Percentiles rank a stretch among this genome's conserved stretches.
Conservation (phyloP, 495 filamentous ascomycete species). For the Poronia punctata region DNA sequence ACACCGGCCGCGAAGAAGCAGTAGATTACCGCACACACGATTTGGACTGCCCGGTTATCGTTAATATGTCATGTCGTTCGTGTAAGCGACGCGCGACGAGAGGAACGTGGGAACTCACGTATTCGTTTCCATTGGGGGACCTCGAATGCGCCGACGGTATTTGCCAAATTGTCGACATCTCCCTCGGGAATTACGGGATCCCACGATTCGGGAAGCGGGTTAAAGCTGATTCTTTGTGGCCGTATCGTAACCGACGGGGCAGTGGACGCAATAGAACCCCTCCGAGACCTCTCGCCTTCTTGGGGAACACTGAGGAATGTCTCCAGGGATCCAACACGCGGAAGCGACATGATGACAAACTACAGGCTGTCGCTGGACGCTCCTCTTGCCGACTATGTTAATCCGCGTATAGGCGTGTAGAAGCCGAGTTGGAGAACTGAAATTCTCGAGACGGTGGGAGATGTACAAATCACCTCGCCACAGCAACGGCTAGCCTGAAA, state of each 20-base stretch:
- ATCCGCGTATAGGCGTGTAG: no score
- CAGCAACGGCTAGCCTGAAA: no score
- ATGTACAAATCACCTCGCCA: no score
- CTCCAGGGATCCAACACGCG: slow-evolving; percentile 45
- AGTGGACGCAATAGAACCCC: slow-evolving; percentile 25
- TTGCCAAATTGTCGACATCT: slow-evolving; percentile 20
- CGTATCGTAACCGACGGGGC: slow-evolving; percentile 24
- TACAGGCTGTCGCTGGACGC: no score
- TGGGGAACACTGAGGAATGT: slow-evolving; percentile 36
- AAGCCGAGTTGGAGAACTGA: no score
- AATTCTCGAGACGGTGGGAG: no score
- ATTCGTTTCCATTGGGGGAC: slow-evolving; percentile 58
- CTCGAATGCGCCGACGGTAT: slow-evolving; percentile 62
- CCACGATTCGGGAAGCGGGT: slow-evolving; percentile 46
- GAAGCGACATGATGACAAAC: slow-evolving; percentile 45
- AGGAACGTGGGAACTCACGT: slow-evolving; percentile 38
- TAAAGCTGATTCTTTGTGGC: slow-evolving; percentile 45
- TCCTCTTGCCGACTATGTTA: no score
- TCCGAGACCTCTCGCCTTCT: slow-evolving; percentile 30
- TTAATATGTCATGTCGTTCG: no score
- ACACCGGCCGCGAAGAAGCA: slow-evolving; percentile 76
- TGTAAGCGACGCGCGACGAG: neutral
- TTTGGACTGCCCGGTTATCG: slow-evolving; percentile 42
- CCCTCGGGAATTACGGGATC: slow-evolving; percentile 25
- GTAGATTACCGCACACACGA: slow-evolving; percentile 62